phyloP scores from a whole-genome alignment of 2,329 filamentous ascomycete species.

The Xylariaceae sp. region DNA sequence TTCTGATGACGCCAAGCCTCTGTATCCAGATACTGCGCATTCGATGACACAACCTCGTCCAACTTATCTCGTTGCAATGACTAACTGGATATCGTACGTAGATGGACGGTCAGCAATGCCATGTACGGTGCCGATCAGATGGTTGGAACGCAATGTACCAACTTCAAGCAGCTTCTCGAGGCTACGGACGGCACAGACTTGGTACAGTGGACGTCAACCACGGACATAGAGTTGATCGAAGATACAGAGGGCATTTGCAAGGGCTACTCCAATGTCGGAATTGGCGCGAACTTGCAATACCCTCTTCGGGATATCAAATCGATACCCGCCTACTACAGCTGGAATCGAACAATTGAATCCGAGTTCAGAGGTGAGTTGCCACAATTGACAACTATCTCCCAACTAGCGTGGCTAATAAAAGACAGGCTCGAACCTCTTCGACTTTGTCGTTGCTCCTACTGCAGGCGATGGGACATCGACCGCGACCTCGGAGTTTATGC shows the following conservation, averaged over 20 bases:
- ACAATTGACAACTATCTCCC: not conserved
- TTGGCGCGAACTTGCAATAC: constrained; percentile 14
- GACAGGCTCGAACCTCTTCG: constrained; percentile 22
- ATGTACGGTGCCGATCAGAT: constrained; percentile 17
- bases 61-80: too few relatives aligned
- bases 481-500: constrained; percentile 22
- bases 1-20: too few relatives aligned
- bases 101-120: constrained; percentile 18
- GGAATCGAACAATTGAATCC: constrained; percentile 14
- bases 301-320: constrained; percentile 14
- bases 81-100: too few relatives aligned
- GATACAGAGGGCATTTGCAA: constrained; percentile 16
- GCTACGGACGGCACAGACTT: constrained; percentile 6
- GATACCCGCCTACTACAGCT: constrained; percentile 15
- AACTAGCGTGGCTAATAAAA: constrained; percentile 1
- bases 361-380: constrained; percentile 15
- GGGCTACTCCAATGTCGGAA: constrained; percentile 16
- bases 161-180: constrained; percentile 10
- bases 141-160: constrained; percentile 18
- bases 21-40: too few relatives aligned
- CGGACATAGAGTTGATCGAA: constrained; percentile 8
- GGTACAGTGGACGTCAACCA: constrained; percentile 13
- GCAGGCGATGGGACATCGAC: constrained; percentile 12
- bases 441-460: constrained; percentile 21
- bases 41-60: too few relatives aligned